These are phyloP conservation scores for Elaeis oleifera DNA, from an alignment of 202 grass and related monocot genomes.

Conservation along the genomic window DNA sequence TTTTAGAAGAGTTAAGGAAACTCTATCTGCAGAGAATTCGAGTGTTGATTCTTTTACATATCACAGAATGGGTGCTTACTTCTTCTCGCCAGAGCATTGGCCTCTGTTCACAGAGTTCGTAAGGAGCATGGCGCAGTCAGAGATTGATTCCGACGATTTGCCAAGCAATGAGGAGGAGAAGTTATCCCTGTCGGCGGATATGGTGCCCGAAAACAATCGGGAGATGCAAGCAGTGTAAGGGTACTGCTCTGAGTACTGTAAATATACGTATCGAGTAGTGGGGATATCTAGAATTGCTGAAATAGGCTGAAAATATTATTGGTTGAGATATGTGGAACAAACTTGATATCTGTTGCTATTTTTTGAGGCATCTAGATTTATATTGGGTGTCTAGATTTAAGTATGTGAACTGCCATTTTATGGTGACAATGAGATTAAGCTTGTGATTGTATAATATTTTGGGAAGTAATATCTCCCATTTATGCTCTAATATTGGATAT, in stretches of 20 bases:
- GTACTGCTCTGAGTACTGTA: neutral
- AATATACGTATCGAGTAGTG: too few species aligned
- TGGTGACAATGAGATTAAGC: too few species aligned
- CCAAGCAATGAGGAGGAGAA: constrained; percentile 9
- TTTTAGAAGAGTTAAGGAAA: constrained; percentile 47
- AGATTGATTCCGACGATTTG: constrained; percentile 57
- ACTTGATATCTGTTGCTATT: too few species aligned
- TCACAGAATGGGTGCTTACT: constrained; percentile 62
- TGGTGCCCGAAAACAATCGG: constrained; percentile 1
- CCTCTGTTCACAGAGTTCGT: constrained; percentile 66
- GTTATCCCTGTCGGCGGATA: neutral
- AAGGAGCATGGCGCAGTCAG: constrained; percentile 38
- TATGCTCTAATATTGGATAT: too few species aligned
- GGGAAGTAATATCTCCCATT: too few species aligned
- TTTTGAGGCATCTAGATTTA: too few species aligned
- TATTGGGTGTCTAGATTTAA: too few species aligned
- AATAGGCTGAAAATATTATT: too few species aligned
- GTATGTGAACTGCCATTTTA: too few species aligned
- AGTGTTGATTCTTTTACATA: constrained; percentile 42
- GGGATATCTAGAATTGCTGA: too few species aligned
- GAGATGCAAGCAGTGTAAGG: constrained; percentile 22
- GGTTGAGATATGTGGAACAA: too few species aligned
- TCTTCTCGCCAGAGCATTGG: constrained; percentile 93
- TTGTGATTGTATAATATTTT: too few species aligned
- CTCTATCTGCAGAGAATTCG: constrained; percentile 26